A percentile compares a stretch with the other conserved stretches of the same genome.
These are phyloP conservation scores for Pythium brassicae DNA, from an alignment of 352 stramenopile species.

Conservation along the genomic window DNA sequence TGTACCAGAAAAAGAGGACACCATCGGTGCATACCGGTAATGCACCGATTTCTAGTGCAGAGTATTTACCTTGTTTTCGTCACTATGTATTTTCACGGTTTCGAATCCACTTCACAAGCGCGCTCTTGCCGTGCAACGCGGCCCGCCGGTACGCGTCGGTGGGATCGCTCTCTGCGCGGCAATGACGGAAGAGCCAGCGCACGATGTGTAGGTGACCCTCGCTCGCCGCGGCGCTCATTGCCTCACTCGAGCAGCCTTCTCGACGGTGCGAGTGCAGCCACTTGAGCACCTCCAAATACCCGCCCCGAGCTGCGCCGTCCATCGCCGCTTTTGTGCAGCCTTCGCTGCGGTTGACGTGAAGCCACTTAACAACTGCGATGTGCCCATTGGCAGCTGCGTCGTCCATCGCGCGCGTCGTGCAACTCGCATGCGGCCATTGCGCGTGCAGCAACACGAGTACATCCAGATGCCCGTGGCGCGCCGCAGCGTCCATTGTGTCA, in stretches of 20 bases:
- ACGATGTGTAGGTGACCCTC: background rate
- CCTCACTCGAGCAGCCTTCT: background rate
- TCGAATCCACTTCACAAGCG: too few species aligned
- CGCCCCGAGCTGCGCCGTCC: background rate
- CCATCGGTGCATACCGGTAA: too few species aligned
- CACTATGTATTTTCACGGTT: too few species aligned
- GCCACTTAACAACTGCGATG: background rate
- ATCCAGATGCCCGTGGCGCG: background rate
- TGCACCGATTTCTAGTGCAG: too few species aligned
- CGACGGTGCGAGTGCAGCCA: background rate
- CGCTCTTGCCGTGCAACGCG: too few species aligned
- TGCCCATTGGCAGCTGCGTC: background rate
- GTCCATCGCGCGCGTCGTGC: background rate
- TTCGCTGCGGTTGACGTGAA: background rate
- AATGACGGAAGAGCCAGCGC: background rate
- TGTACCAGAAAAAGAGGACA: too few species aligned
- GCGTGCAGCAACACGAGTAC: background rate
- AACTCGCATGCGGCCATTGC: background rate
- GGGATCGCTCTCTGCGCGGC: too few species aligned
- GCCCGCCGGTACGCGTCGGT: too few species aligned
- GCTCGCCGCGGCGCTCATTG: background rate
- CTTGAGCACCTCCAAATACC: background rate
- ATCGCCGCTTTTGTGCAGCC: background rate
- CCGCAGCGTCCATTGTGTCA: slow-evolving; percentile 1
- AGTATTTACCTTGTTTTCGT: too few species aligned